Evolutionary conservation across 2,329 filamentous ascomycete species (phyloP), one percentile per base, ranked within the genome.

Genomic region (Colletotrichum tropicale): DNA sequence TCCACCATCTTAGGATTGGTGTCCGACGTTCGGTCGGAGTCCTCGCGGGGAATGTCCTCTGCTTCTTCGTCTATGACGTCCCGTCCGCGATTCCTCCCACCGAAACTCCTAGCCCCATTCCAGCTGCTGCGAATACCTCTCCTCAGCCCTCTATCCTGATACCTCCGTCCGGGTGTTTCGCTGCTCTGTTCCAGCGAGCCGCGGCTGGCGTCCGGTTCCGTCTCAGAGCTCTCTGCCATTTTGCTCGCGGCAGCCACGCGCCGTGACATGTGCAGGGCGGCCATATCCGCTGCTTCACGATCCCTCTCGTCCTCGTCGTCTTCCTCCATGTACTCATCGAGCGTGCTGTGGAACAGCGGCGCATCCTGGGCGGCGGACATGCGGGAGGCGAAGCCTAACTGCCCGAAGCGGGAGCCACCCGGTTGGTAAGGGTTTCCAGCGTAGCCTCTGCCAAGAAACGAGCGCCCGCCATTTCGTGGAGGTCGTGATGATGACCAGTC

Each of bases 291-390:
- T 38, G 96, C 95, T 82, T 98, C 96, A 70, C 96, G 89, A 80
- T 98, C 95, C 80, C 95, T 93, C 84, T 98, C 96, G 80, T 95
- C 94, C 83, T 97, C 96, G 77, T 98, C 96, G 78, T 98, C 96
- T 81, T 98, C 95, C 84, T 98, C 96, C 77, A 94, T 93, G 78
- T 98, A 97, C 81, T 98, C 95, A 83, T 98, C 96, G 18, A 96
- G 91, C 6, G 95, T 93, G 81, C 95, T 98, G 85, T 97, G 96
- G 84, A 99, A 98, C n/a, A 99, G 89, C 71, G 97, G 97, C 12
- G 96, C 96, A 79, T 96, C 94, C 74, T 95, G 93, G 24, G 89
- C 88, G 60, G 92, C 89, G 6, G 94, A 91, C 76, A 94, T 93
- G 66, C 96, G 91, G 13, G 95, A 95, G 32, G 94, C 92, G 83